These are phyloP conservation scores for Boletus rubroflammeus DNA, from an alignment of 768 basidiomycete species.

Conservation along the genomic window DNA sequence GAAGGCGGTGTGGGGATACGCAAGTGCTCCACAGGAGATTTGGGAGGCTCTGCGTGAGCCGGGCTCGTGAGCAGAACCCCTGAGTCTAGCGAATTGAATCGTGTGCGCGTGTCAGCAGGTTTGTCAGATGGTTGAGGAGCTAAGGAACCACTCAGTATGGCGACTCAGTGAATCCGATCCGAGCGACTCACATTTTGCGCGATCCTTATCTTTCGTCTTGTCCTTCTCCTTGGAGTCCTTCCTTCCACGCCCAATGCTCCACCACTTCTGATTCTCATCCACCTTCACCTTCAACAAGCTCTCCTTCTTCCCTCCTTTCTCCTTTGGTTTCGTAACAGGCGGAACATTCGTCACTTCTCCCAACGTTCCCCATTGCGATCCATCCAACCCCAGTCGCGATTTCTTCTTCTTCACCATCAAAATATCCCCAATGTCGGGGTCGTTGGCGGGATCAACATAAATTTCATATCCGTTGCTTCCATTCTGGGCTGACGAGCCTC, in stretches of 20 bases:
- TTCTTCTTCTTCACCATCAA: constrained; percentile 77
- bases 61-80: constrained; percentile 34
- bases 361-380: constrained; percentile 51
- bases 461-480: constrained; percentile 61
- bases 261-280: constrained; percentile 66
- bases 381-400: constrained; percentile 55
- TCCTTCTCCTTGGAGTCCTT: constrained; percentile 70
- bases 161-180: background rate
- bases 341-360: constrained; percentile 61
- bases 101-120: constrained; percentile 37
- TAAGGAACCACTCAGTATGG: constrained; percentile 19
- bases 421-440: constrained; percentile 66
- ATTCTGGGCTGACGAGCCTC: constrained; percentile 17
- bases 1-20: constrained; percentile 24
- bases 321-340: constrained; percentile 23
- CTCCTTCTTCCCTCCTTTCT: constrained; percentile 37
- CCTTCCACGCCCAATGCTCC: constrained; percentile 73
- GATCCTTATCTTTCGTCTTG: constrained; percentile 37
- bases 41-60: constrained; percentile 11
- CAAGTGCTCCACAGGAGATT: constrained; percentile 8
- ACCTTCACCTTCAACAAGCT: constrained; percentile 37
- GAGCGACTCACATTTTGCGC: constrained; percentile 30
- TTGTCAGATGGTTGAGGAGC: constrained; percentile 44
- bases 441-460: constrained; percentile 59
- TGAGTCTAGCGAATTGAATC: constrained; percentile 64